A percentile compares a stretch with the other conserved stretches of the same genome.
Evolutionary conservation across 768 basidiomycete species (phyloP).

Genomic region (Termitomyces sp.): DNA sequence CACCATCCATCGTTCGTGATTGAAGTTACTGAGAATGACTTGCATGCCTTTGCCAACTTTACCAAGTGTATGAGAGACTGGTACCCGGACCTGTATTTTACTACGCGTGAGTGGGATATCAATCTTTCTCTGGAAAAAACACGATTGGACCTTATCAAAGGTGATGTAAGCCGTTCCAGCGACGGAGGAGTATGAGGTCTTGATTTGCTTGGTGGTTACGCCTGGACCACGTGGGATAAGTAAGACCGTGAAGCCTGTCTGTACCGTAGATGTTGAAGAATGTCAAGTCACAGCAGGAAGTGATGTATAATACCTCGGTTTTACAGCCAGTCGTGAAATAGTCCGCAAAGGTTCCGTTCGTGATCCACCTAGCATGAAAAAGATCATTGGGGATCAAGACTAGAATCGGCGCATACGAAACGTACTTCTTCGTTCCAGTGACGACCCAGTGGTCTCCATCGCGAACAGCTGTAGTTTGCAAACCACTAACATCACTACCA

Average conservation of each 20-base stretch:
- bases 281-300: neutral
- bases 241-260: slow-evolving; percentile 74
- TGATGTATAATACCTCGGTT: slow-evolving; percentile 45
- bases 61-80: slow-evolving; percentile 84
- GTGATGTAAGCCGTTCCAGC: slow-evolving; percentile 89
- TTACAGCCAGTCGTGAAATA: slow-evolving; percentile 79
- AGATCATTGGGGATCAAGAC: neutral
- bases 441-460: slow-evolving; percentile 88
- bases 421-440: slow-evolving; percentile 89
- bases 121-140: neutral
- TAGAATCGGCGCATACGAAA: neutral
- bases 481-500: slow-evolving; percentile 77
- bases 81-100: slow-evolving; percentile 55
- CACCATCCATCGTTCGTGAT: slow-evolving; percentile 91
- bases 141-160: slow-evolving; percentile 52
- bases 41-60: slow-evolving; percentile 78
- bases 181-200: slow-evolving; percentile 86
- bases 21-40: slow-evolving; percentile 81
- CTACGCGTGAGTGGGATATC: neutral
- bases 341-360: slow-evolving; percentile 81
- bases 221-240: slow-evolving; percentile 67
- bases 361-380: slow-evolving; percentile 66
- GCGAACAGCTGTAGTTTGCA: slow-evolving; percentile 80
- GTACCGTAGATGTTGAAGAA: neutral
- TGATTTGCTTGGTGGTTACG: slow-evolving; percentile 83